Conservation (phyloP, 768 basidiomycete genomes). For the Boletus barrowsii region DNA sequence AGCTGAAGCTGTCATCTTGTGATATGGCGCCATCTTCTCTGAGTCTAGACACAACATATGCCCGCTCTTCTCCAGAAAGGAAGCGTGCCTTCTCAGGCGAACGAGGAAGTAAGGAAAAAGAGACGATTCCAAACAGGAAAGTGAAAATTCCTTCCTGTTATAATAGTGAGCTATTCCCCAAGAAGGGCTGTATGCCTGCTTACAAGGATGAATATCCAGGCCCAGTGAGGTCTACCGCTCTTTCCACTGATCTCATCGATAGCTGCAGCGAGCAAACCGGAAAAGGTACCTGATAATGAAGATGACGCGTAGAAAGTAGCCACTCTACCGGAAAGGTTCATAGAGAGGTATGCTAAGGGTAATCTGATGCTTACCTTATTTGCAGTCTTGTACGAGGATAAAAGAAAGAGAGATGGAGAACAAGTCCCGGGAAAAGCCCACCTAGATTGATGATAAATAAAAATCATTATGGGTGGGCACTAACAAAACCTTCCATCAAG, state of each 20-base stretch:
- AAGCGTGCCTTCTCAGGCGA: constrained; percentile 46
- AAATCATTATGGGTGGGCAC: background rate
- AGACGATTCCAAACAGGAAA: constrained; percentile 48
- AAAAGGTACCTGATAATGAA: constrained; percentile 58
- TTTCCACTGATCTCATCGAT: constrained; percentile 57
- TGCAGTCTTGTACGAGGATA: constrained; percentile 33
- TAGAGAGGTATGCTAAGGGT: background rate
- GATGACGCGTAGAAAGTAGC: constrained; percentile 41
- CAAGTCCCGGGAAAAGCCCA: constrained; percentile 56
- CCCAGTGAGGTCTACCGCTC: constrained; percentile 54
- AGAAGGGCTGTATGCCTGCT: background rate
- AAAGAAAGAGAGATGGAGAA: constrained; percentile 55
- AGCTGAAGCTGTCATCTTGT: constrained; percentile 52
- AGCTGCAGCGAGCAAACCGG: constrained; percentile 59
- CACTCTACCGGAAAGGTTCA: constrained; percentile 25
- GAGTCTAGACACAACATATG: constrained; percentile 37
- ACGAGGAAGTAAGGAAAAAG: constrained; percentile 49
- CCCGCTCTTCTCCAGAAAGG: constrained; percentile 48
- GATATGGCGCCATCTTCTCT: constrained; percentile 31
- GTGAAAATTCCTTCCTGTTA: constrained; percentile 60
- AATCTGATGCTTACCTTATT: constrained; percentile 8
- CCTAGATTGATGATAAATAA: constrained; percentile 31
- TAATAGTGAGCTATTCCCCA: background rate
- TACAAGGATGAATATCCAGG: constrained; percentile 58
- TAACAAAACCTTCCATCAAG: constrained; percentile 51